Conservation (phyloP, 1,284 basidiomycete genomes). For the Trametes pubescens region DNA sequence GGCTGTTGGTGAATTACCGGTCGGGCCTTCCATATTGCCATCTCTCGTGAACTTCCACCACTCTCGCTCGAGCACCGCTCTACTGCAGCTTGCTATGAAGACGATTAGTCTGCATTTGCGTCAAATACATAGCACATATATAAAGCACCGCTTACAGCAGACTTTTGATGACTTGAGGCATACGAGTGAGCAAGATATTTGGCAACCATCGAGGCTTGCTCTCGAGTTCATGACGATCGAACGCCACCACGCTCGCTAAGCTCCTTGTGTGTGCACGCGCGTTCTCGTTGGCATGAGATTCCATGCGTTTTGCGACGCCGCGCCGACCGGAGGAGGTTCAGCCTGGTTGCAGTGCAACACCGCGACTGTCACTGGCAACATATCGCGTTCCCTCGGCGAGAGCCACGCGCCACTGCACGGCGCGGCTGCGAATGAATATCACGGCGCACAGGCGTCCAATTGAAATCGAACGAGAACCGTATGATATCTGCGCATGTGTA, state of each 20-base stretch:
- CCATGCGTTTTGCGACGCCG: neutral
- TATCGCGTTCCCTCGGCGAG: neutral
- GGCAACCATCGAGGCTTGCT: neutral
- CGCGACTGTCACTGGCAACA: neutral
- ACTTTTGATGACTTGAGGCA: neutral
- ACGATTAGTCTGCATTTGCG: too few species aligned
- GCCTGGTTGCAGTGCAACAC: neutral
- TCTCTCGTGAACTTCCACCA: neutral
- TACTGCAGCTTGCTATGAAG: too few species aligned
- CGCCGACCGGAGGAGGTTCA: neutral
- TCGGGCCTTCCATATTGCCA: neutral
- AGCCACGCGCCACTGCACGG: too few species aligned
- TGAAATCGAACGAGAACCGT: too few species aligned
- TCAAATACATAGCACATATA: too few species aligned
- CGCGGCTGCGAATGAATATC: too few species aligned
- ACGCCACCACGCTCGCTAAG: conserved; percentile 1
- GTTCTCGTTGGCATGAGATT: neutral
- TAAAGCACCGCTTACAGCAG: too few species aligned
- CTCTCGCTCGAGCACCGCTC: neutral
- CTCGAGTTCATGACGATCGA: conserved; percentile 1
- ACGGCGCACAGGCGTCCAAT: too few species aligned
- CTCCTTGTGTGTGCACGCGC: neutral
- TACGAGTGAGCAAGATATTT: neutral
- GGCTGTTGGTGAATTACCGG: conserved; percentile 17
- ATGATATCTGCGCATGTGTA: too few species aligned